Evolutionary conservation across 1,139 yeast genomes (phyloP).

Genomic region (Taphrina wiesneri): DNA sequence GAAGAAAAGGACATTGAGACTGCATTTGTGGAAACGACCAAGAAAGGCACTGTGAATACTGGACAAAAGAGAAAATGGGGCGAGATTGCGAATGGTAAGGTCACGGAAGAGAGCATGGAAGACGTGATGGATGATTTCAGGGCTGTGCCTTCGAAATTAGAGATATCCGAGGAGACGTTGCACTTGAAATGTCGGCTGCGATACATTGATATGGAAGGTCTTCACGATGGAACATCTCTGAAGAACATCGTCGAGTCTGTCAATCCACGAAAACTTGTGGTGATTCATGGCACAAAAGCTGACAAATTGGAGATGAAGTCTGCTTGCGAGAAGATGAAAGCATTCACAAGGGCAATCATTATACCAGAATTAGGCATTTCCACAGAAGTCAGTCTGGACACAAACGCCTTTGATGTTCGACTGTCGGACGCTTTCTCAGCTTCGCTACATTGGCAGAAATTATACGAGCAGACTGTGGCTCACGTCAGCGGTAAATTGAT

Average conservation of each 20-base stretch:
- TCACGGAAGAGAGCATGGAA: conserved; percentile 2
- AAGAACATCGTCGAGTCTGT: conserved; percentile 75
- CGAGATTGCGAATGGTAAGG: conserved; percentile 33
- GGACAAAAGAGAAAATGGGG: conserved; percentile 36
- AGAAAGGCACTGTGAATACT: conserved; percentile 32
- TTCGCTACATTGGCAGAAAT: conserved; percentile 76
- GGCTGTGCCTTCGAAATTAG: conserved; percentile 38
- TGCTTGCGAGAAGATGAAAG: conserved; percentile 37
- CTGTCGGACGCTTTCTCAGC: conserved; percentile 68
- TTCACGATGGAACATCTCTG: conserved; percentile 80
- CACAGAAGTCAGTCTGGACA: conserved; percentile 42
- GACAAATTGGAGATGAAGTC: conserved; percentile 38
- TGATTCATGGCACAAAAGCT: conserved; percentile 43
- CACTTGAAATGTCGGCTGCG: conserved; percentile 63
- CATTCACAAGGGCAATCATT: conserved; percentile 38
- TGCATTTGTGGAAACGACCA: conserved; percentile 14
- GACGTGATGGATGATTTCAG: conserved; percentile 27
- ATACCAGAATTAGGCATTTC: conserved; percentile 38
- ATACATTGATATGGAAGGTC: conserved; percentile 78
- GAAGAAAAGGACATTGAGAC: conserved; percentile 32
- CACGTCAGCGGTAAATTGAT: conserved; percentile 63
- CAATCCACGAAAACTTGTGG: conserved; percentile 72
- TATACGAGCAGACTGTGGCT: conserved; percentile 79
- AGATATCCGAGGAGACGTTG: conserved; percentile 34
- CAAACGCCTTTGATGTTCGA: conserved; percentile 63